Conservation (phyloP, 305 asterid species). For the Andrographis paniculata region DNA sequence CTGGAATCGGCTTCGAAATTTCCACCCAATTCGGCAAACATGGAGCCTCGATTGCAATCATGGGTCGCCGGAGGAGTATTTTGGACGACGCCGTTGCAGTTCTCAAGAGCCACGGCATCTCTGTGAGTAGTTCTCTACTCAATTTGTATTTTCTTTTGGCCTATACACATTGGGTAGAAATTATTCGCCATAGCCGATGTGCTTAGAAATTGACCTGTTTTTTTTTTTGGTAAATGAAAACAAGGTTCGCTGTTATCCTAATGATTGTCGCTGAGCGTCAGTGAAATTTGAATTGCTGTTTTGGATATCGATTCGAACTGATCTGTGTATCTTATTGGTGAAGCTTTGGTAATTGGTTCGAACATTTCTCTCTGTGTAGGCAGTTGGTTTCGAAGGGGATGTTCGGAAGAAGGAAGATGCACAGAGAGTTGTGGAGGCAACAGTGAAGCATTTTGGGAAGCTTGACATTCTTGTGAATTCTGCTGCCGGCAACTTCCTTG, state of each 20-base stretch:
- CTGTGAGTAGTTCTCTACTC: slow-evolving; percentile 19
- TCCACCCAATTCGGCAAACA: slow-evolving; percentile 73
- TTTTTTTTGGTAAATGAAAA: no score
- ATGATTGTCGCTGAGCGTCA: no score
- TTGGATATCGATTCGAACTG: no score
- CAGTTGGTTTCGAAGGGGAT: slow-evolving; percentile 77
- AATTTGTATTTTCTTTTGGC: not conserved
- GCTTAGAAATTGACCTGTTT: no score
- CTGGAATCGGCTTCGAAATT: slow-evolving; percentile 81
- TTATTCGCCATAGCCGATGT: not conserved
- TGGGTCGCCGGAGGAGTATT: slow-evolving; percentile 82
- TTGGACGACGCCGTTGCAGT: slow-evolving; percentile 60
- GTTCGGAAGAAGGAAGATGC: slow-evolving; percentile 82
- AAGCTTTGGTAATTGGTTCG: not conserved
- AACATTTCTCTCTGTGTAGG: slow-evolving; percentile 27
- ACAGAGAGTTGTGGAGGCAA: slow-evolving; percentile 61
- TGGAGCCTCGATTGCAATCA: slow-evolving; percentile 81
- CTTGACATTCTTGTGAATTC: slow-evolving; percentile 91
- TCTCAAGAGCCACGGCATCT: slow-evolving; percentile 60
- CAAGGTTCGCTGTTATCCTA: no score
- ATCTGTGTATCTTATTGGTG: no score
- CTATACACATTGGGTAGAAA: no score
- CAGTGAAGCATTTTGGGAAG: slow-evolving; percentile 71
- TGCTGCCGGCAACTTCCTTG: slow-evolving; percentile 91
- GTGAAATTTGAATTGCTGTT: no score